These are phyloP conservation scores for Purpureocillium lavendulum DNA, from an alignment of 2,329 filamentous ascomycete genomes.

Conservation along the genomic window DNA sequence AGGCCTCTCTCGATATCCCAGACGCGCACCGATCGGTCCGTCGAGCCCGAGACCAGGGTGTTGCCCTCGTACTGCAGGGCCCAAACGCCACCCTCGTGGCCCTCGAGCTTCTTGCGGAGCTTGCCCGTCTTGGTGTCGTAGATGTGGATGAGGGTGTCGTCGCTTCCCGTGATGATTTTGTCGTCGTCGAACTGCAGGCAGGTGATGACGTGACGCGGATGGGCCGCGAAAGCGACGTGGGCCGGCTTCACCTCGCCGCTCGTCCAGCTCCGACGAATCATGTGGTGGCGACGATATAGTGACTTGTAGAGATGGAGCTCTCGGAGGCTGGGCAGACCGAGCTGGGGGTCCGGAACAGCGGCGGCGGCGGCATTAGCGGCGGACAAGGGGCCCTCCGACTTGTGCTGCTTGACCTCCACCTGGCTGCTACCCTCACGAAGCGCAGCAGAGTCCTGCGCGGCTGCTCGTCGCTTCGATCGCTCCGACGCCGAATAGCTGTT, in stretches of 20 bases:
- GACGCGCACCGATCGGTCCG: slow-evolving; percentile 94
- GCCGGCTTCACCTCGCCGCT: slow-evolving; percentile 73
- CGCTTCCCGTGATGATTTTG: slow-evolving; percentile 95
- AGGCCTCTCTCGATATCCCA: slow-evolving; percentile 95
- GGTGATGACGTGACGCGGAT: slow-evolving; percentile 92
- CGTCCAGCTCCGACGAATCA: slow-evolving; percentile 91
- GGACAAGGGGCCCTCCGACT: slow-evolving; percentile 75
- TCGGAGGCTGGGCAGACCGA: slow-evolving; percentile 70
- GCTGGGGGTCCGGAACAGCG: slow-evolving; percentile 71
- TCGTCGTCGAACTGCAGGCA: slow-evolving; percentile 97
- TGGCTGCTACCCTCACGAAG: slow-evolving; percentile 33
- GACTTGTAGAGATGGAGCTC: slow-evolving; percentile 93
- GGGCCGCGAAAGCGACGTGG: slow-evolving; percentile 93
- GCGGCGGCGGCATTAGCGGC: slow-evolving; percentile 77
- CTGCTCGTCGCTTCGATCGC: slow-evolving; percentile 45
- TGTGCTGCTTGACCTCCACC: slow-evolving; percentile 37
- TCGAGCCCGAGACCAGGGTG: slow-evolving; percentile 89
- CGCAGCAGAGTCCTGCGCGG: slow-evolving; percentile 35
- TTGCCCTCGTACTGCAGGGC: slow-evolving; percentile 95
- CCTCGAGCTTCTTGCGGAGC: slow-evolving; percentile 72
- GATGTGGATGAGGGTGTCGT: slow-evolving; percentile 95
- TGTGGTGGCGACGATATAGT: slow-evolving; percentile 83
- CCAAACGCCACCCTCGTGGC: slow-evolving; percentile 97
- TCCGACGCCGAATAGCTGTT: slow-evolving; percentile 36
- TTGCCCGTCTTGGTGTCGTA: slow-evolving; percentile 95